Conservation (phyloP, 2,329 filamentous ascomycete species). For the Fusarium torulosum region DNA sequence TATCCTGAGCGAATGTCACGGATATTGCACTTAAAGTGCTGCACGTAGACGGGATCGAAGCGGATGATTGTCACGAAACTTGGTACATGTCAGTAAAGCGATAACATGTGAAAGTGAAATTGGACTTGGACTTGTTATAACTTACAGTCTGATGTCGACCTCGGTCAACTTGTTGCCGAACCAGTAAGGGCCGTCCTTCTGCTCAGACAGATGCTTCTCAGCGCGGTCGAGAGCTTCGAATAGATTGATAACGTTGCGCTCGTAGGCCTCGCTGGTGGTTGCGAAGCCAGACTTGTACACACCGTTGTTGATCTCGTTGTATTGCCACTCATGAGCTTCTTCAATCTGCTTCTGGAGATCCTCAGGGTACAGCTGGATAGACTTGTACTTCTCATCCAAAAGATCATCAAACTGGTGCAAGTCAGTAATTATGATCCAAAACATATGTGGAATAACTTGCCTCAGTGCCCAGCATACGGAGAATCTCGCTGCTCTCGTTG, state of each 20-base stretch:
- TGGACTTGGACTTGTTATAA: constrained; percentile 29
- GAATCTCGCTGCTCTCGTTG: constrained; percentile 93
- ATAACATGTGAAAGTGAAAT: background rate
- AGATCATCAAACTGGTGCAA: constrained; percentile 75
- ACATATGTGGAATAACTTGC: constrained; percentile 57
- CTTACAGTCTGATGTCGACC: constrained; percentile 79
- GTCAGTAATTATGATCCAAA: background rate
- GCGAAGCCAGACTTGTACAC: constrained; percentile 86
- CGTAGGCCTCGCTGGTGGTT: constrained; percentile 85
- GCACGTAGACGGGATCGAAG: constrained; percentile 85
- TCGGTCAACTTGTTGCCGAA: constrained; percentile 84
- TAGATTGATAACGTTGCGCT: constrained; percentile 75
- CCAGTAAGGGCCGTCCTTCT: constrained; percentile 72
- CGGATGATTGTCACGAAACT: constrained; percentile 77
- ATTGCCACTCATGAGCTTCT: constrained; percentile 82
- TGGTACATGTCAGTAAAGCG: constrained; percentile 36
- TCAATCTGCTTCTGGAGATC: constrained; percentile 78
- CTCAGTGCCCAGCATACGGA: constrained; percentile 86
- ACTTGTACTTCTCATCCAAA: constrained; percentile 69
- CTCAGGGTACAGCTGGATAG: constrained; percentile 76
- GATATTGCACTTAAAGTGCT: constrained; percentile 90
- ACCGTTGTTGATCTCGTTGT: constrained; percentile 78
- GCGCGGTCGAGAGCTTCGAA: constrained; percentile 83
- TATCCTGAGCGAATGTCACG: constrained; percentile 87
- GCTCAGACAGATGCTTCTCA: constrained; percentile 73